Evolutionary conservation across 2,329 filamentous ascomycete species (phyloP).

Genomic region (Trichoderma breve): DNA sequence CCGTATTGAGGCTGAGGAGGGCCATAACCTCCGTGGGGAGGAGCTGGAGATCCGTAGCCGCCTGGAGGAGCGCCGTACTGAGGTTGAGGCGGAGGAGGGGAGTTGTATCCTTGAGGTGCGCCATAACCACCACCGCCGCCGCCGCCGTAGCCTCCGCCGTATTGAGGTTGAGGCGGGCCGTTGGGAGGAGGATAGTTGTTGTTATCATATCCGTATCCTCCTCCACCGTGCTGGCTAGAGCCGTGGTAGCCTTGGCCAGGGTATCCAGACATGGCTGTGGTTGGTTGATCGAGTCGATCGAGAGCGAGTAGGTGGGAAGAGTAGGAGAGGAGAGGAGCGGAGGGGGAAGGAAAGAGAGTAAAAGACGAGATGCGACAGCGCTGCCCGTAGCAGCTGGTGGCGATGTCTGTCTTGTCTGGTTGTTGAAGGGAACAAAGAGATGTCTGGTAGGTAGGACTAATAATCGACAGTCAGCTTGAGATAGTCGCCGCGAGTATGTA

Average conservation of each 20-base stretch:
- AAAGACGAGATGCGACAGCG: neutral
- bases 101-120: conserved; percentile 27
- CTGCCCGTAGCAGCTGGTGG: neutral
- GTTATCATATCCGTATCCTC: conserved; percentile 32
- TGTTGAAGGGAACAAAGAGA: neutral
- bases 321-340: neutral
- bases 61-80: conserved; percentile 23
- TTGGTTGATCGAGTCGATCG: neutral
- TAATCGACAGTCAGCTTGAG: neutral
- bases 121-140: conserved; percentile 24
- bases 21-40: conserved; percentile 23
- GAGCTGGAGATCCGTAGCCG: conserved; percentile 26
- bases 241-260: conserved; percentile 43
- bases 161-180: conserved; percentile 22
- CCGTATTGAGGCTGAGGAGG: conserved; percentile 26
- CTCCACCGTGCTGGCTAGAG: conserved; percentile 32
- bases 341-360: neutral
- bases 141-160: conserved; percentile 24
- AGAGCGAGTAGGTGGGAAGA: neutral
- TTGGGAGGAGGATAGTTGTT: conserved; percentile 18
- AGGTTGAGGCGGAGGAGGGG: conserved; percentile 26
- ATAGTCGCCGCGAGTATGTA: neutral
- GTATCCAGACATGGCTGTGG: conserved; percentile 39
- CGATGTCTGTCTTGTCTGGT: neutral
- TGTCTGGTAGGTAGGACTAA: neutral